Base-by-base conservation (phyloP, 129 eudicot genomes). In the Calendula officinalis region DNA sequence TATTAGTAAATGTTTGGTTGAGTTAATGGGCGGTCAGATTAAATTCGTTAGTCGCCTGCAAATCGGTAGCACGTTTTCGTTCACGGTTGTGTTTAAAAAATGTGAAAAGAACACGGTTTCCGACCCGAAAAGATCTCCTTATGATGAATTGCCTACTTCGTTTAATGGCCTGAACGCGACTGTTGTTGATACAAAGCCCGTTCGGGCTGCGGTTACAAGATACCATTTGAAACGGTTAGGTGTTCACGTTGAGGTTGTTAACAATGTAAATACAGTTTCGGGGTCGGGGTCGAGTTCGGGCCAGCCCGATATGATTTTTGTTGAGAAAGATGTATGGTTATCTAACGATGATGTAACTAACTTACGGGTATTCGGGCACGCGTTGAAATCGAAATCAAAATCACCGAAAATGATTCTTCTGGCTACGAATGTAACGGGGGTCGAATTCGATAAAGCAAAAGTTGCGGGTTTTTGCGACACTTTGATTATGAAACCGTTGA, bases 281-380 rank as follows among this genome's bases (percentile, higher is more conserved):
- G 30, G 30, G 2, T 22, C 78, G 5, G 62, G 61, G 42, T 63
- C 75, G 30, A 36, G 51, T 33, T 60, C 54, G 4, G 75, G 74
- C 14, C 77, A 59, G 57, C 95, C 82, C 2, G 97, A 86, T 38
- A 79, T 90, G 84, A 72, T 90, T 42, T 81, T 90, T 12, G 84
- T 90, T 41, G 97, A 90, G 79, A 86, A 90, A 70, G 97, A 90
- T 8, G 81, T 74, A 30, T 90, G 97, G 95, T 64, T 83, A 51
- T 78, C 84, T 8, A 67, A 64, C 48, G 77, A 85, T 30, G 84
- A 81, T 49, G 74, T 73, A n/a, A 62, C 14, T 61, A 62, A 53
- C 37, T 34, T 62, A 55, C 70, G 22, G 36, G 40, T 62, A 33
- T 78, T 32, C 2, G 79, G 84, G 32, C 70, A 43, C 53, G 50